Base-by-base conservation (phyloP, 768 basidiomycete genomes). In the Tephrocybe rancida region DNA sequence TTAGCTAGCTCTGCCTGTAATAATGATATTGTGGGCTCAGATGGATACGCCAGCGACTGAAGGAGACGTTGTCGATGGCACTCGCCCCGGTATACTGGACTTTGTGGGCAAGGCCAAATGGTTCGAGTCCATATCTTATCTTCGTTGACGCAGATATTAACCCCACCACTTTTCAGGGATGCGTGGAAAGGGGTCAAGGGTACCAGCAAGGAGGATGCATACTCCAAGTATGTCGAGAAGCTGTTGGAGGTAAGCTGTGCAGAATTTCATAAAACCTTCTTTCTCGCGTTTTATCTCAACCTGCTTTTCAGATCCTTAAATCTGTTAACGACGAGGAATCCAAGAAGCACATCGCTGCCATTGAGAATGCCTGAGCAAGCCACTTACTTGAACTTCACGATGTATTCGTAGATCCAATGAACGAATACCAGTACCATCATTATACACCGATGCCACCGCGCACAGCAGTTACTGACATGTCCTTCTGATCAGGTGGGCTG, bases 71-170 rank as follows among this genome's bases (percentile, higher is more conserved):
- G n/a, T 80, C 60, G 87, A 80, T 67, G 85, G 74, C 47, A 0
- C 69, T 22, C 73, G 81, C 22, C 90, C 90, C 39, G 91, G 92
- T 39, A 53, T 94, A 73, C 67, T 97, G 34, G 92, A 96, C 68
- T 95, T 97, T 64, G 72, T 75, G 19, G 95, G 88, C 59, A 95
- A 90, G 73, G 87, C 85, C 59, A 98, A 98, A 78, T 96, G 94
- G 93, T 93, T 46, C 19, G 56, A 46, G 29, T 30, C 45, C 32
- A 54, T 43, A 51, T 52, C 59, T 61, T 21, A 51, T 35, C 14
- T 51, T 32, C 55, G 21, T 5, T 29, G 50, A 48, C 30, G 27
- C 25, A 18, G 19, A 39, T 25, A 21, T 38, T 22, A 54, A 22
- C 13, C 47, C 30, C 21, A 51, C 52, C 26, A 44, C 24, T 19